A percentile compares a stretch with the other conserved stretches of the same genome.
phyloP scores from a whole-genome alignment of 352 stramenopile species.

The Pythium sukuiense region DNA sequence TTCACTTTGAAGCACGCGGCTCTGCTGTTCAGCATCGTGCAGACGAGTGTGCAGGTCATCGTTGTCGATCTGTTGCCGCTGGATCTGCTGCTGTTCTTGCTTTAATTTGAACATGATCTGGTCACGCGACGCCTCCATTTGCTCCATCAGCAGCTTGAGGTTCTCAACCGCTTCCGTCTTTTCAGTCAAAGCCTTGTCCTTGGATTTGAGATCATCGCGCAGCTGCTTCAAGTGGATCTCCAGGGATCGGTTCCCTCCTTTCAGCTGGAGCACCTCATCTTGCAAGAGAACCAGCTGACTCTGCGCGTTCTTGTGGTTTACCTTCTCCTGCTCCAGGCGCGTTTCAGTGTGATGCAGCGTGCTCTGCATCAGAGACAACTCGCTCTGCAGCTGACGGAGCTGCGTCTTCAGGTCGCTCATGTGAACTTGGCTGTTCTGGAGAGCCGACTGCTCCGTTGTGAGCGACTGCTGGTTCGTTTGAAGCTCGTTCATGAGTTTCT shows the following conservation, averaged over 20 bases:
- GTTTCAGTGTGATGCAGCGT: constrained; percentile 58
- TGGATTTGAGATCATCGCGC: constrained; percentile 52
- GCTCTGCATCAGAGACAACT: constrained; percentile 54
- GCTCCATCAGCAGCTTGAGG: constrained; percentile 70
- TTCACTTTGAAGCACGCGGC: constrained; percentile 42
- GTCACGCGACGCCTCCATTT: constrained; percentile 83
- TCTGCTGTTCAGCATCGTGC: constrained; percentile 42
- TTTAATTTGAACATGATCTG: constrained; percentile 79
- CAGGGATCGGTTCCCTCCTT: constrained; percentile 49
- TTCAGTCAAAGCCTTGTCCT: constrained; percentile 59
- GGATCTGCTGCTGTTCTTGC: constrained; percentile 64
- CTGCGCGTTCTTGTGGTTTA: constrained; percentile 50
- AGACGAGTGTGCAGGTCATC: constrained; percentile 58
- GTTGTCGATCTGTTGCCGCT: constrained; percentile 53
- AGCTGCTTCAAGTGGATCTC: constrained; percentile 62
- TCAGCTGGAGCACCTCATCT: constrained; percentile 57
- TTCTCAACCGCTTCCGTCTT: constrained; percentile 69
- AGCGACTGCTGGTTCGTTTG: constrained; percentile 60
- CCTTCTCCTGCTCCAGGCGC: constrained; percentile 67
- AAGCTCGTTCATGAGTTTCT: constrained; percentile 67
- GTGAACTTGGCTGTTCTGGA: constrained; percentile 57
- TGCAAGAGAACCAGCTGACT: constrained; percentile 57
- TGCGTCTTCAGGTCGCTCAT: constrained; percentile 60
- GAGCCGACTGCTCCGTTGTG: constrained; percentile 50
- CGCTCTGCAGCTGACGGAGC: constrained; percentile 62